Base-by-base conservation (phyloP, 139 green algal genomes). In the Yamagishiella unicocca region DNA sequence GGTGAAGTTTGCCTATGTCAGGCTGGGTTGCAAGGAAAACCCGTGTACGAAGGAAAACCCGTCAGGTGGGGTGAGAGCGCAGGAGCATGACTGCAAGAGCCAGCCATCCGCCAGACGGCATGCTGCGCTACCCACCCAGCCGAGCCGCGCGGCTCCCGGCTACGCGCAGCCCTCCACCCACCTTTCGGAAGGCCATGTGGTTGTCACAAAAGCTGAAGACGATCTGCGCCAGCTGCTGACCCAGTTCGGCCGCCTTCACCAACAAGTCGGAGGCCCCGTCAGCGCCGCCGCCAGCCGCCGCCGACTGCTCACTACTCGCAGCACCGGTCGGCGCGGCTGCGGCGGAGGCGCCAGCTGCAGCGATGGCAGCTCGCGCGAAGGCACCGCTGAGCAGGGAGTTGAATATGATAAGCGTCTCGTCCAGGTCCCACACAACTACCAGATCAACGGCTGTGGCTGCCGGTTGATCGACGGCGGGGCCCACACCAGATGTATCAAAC, bases 371-470 rank as follows among this genome's bases (percentile, higher is more conserved):
- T 4, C 25, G 25, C 2, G 62, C 66, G 22, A 58, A 87, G 38
- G 81, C 66, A 12, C 81, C 81, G 10, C 45, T 87, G 31, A 87
- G 46, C 31, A 87, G 66, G 7, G 64, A 79, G 42, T 87, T 87
- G 81, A 87, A 87, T 8, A 87, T 9, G 66, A 87, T 79, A 45
- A 87, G 82, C 4, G 82, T 87, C 50, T 87, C 82, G 27, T 87
- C 82, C 42, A 87, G 66, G 10, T 87, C 82, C 82, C 82, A 87
- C 17, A 87, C 82, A 24, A 87, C 67, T 10, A 87, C 35, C 35
- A 87, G 38, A 8, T 75, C 62, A 25, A 45, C 42, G 27, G 33
- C 66, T 35, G 67, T 53, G 2, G 12, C 10, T 35, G 4, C 19
- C 27, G 33, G n/a, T n/a, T n/a, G n/a, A n/a, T n/a, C n/a, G n/a